Base-by-base conservation (phyloP, 805 yeast genomes). In the Yamadazyma kitorensis region DNA sequence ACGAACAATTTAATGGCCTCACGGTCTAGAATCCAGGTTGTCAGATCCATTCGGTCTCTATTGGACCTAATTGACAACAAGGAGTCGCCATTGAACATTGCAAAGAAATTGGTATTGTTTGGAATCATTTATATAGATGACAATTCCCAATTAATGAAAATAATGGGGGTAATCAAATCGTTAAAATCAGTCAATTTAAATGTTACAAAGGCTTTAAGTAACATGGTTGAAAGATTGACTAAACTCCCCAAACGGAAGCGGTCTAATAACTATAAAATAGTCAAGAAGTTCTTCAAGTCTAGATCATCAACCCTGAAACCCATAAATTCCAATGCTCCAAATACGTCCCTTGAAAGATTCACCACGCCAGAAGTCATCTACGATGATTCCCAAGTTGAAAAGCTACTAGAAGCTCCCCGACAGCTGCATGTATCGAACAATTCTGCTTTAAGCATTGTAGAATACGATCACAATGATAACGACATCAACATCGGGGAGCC, bases 21-120 rank as follows among this genome's bases (percentile, higher is more conserved):
- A 21, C 10, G 11, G 15, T 25, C 30, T 23, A 31, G 40, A 31
- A 17, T 30, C 8, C 31, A 26, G 6, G 16, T 35, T 21, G 45
- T 32, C 1, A 24, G 15, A n/a, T 33, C 33, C 13, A 15, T 34
- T 11, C 4, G 27, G 10, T 23, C 8, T 18, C 18, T 38, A 17
- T 25, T 34, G 6, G 3, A 19, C 10, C 20, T 38, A 22, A 27
- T 30, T 24, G 27, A 30, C 26, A 34, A 31, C 18, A 63, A 61
- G 2, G 67, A 62, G 32, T 41, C 62, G 4, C 59, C 59, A 1
- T 21, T 36, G 5, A 46, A 37, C 27, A 50, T 63, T 14, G 39
- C 49, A 13, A 55, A 54, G 23, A 51, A 48, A 9, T 47, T 63
- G 6, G 24, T 60, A 1, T 28, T 61, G 5, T 61, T 53, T 35